Conservation (phyloP, 2,329 filamentous ascomycete species). For the Fusarium vanettenii region DNA sequence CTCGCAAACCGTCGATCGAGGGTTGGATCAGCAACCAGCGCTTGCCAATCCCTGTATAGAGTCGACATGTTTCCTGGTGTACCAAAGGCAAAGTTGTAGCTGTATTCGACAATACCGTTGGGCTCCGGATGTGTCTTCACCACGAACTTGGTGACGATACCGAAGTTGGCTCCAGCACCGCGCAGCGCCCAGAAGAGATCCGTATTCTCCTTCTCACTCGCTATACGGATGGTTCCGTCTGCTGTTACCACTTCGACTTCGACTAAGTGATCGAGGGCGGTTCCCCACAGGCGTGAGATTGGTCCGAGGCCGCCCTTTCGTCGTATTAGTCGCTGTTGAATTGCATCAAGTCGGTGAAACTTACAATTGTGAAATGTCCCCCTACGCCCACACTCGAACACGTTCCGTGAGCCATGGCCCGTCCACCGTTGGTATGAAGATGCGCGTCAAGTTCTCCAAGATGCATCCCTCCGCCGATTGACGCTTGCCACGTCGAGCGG, state of each 20-base stretch:
- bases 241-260: constrained; percentile 63
- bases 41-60: constrained; percentile 69
- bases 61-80: constrained; percentile 59
- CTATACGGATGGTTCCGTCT: constrained; percentile 62
- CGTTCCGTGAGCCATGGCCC: constrained; percentile 70
- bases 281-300: constrained; percentile 70
- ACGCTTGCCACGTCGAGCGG: constrained; percentile 62
- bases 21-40: constrained; percentile 62
- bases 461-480: constrained; percentile 64
- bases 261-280: constrained; percentile 64
- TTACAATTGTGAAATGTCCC: constrained; percentile 67
- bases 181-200: constrained; percentile 69
- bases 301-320: constrained; percentile 66
- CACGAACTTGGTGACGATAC: constrained; percentile 67
- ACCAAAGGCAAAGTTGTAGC: constrained; percentile 64
- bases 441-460: constrained; percentile 63
- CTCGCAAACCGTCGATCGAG: constrained; percentile 70
- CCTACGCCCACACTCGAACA: constrained; percentile 70
- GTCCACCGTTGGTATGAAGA: constrained; percentile 62
- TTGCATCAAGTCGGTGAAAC: constrained; percentile 26
- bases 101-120: constrained; percentile 67
- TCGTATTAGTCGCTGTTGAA: background rate
- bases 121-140: constrained; percentile 68
- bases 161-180: constrained; percentile 67
- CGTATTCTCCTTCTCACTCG: constrained; percentile 58